Conservation (phyloP, 352 stramenopile species). For the Phytophthora vignae region DNA sequence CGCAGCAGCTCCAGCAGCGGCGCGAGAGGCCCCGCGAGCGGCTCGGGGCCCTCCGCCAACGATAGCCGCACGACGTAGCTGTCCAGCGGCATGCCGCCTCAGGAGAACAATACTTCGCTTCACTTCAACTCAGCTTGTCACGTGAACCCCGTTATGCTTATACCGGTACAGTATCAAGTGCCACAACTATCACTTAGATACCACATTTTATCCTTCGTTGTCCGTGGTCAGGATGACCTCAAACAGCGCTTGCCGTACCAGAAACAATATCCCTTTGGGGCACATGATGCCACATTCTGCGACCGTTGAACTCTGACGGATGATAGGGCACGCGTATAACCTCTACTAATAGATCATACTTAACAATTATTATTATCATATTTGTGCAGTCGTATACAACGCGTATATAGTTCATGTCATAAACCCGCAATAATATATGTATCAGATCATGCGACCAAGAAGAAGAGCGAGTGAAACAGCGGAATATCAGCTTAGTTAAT, state of each 20-base stretch:
- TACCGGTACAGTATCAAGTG: background rate
- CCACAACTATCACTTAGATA: too few relatives aligned
- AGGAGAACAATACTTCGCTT: background rate
- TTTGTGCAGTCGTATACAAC: too few relatives aligned
- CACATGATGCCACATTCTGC: too few relatives aligned
- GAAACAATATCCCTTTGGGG: too few relatives aligned
- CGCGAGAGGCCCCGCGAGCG: constrained; percentile 21
- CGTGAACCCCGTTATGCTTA: background rate
- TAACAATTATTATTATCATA: too few relatives aligned
- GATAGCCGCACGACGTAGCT: constrained; percentile 34
- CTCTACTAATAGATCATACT: background rate
- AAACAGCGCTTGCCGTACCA: too few relatives aligned
- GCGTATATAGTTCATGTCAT: background rate
- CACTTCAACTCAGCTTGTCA: constrained; percentile 5
- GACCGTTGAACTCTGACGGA: background rate
- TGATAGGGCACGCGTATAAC: background rate
- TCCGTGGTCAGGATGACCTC: too few relatives aligned
- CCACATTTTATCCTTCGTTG: too few relatives aligned
- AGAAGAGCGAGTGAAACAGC: background rate
- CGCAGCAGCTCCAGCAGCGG: constrained; percentile 36
- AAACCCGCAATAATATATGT: background rate
- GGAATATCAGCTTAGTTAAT: background rate
- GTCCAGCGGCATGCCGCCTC: constrained; percentile 1
- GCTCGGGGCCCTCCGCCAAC: constrained; percentile 7
- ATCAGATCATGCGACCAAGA: background rate